Base-by-base conservation (phyloP, 1,284 basidiomycete genomes). In the Neonothopanus nambi region DNA sequence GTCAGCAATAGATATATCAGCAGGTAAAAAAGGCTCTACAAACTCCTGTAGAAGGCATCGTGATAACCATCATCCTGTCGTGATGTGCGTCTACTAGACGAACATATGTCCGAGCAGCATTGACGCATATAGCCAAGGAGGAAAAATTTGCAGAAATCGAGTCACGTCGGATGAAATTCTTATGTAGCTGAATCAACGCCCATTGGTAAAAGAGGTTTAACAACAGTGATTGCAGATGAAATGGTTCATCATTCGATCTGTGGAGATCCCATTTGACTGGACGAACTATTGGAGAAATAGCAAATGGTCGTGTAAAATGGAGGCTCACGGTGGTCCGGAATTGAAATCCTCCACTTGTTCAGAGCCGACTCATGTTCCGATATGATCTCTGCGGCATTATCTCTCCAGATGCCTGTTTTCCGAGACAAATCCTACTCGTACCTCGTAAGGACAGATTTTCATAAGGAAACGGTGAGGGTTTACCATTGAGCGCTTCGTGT, bases 251-350 rank as follows among this genome's bases (percentile, higher is more conserved):
- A 38, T 75, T 64, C 18, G n/a, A n/a, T n/a, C 75, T 72, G 9
- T 77, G 69, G 0, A 84, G 79, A 65, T 89, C 81, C 87, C 85
- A 88, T 20, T 72, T 72, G 26, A 82, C 81, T 82, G 46, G 4
- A 42, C 6, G n/a, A 42, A 18, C 26, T 23, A 39, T 42, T 42
- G 21, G 5, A 9, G 5, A 12, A 18, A 24, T 42, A 1, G 3
- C 3, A 53, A 43, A 12, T 26, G n/a, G 20, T 15, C 5, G 21
- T 23, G 17, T 38, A 12, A 37, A 15, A 24, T n/a, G 15, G 33
- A 12, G 23, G 15, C 48, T 50, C 20, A 50, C 48, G 6, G 24
- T 41, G 18, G 28, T 50, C 48, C 8, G 48, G 48, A 2, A 50
- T 5, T 21, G 48, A 41, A 6, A 40, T 18, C 3, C 26, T 28